A percentile compares a stretch with the other conserved stretches of the same genome.
These are phyloP conservation scores for Tephrocybe rancida DNA, from an alignment of 768 basidiomycete species.

Conservation along the genomic window DNA sequence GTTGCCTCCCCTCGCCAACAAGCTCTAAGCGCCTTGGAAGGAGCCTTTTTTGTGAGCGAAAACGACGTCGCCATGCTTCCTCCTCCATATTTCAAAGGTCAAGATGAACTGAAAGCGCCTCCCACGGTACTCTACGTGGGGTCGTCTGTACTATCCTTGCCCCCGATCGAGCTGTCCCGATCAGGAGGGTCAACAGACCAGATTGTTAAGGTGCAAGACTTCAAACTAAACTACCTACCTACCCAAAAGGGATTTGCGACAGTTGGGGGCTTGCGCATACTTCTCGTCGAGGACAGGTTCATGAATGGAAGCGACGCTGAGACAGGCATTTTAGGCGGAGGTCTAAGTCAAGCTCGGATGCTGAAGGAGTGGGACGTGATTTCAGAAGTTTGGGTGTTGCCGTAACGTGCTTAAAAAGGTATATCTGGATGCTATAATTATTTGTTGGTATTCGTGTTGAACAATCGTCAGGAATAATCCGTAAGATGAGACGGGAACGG, in stretches of 20 bases:
- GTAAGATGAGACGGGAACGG: background rate
- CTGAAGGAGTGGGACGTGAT: slow-evolving; percentile 76
- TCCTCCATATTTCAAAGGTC: slow-evolving; percentile 47
- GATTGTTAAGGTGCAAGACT: slow-evolving; percentile 50
- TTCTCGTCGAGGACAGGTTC: slow-evolving; percentile 61
- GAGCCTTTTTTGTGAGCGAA: slow-evolving; percentile 9
- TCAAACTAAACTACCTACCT: slow-evolving; percentile 66
- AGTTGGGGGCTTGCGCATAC: slow-evolving; percentile 72
- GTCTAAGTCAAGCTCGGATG: slow-evolving; percentile 40
- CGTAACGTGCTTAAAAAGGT: slow-evolving; percentile 11
- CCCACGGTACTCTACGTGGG: slow-evolving; percentile 48
- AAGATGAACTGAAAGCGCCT: slow-evolving; percentile 35
- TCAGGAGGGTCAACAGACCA: slow-evolving; percentile 21
- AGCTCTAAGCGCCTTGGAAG: slow-evolving; percentile 17
- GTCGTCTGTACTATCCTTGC: slow-evolving; percentile 50
- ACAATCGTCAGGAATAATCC: slow-evolving; percentile 5
- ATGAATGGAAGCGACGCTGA: slow-evolving; percentile 33
- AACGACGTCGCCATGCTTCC: slow-evolving; percentile 32
- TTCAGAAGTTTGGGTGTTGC: slow-evolving; percentile 68
- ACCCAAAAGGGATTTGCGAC: slow-evolving; percentile 58
- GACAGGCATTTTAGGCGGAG: slow-evolving; percentile 6
- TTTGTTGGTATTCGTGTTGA: background rate
- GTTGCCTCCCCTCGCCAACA: slow-evolving; percentile 43
- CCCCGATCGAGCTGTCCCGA: slow-evolving; percentile 39
- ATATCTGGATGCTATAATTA: slow-evolving; percentile 1